phyloP scores from a whole-genome alignment of 768 basidiomycete species.

The Termitomyces sp. region DNA sequence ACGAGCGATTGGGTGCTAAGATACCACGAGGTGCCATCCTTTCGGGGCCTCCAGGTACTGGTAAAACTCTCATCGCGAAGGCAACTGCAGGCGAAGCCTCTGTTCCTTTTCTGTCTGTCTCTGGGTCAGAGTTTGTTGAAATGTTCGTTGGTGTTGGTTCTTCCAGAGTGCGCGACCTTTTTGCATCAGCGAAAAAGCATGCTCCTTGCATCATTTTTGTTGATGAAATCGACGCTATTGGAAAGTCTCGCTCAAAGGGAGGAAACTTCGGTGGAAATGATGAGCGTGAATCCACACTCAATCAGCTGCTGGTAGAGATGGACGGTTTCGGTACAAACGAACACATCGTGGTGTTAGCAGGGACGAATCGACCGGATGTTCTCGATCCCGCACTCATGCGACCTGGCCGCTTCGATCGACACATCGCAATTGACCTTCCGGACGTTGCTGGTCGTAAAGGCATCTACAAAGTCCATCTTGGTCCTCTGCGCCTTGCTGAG shows the following conservation, averaged over 20 bases:
- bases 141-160: conserved; percentile 99
- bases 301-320: conserved; percentile 98
- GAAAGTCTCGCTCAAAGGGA: conserved; percentile 84
- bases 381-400: conserved; percentile 95
- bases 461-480: conserved; percentile 91
- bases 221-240: conserved; percentile 99
- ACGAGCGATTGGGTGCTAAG: conserved; percentile 96
- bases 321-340: conserved; percentile 98
- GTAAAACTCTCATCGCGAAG: conserved; percentile 97
- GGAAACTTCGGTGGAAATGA: conserved; percentile 85
- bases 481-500: conserved; percentile 69
- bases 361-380: conserved; percentile 96
- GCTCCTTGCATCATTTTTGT: conserved; percentile 99
- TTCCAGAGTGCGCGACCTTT: conserved; percentile 94
- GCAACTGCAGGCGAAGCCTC: conserved; percentile 98
- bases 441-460: conserved; percentile 92
- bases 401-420: conserved; percentile 96
- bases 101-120: conserved; percentile 97
- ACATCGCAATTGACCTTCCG: conserved; percentile 92
- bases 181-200: conserved; percentile 95
- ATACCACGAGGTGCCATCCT: conserved; percentile 94
- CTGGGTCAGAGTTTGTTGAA: conserved; percentile 98
- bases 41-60: conserved; percentile 95
- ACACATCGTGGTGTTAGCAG: conserved; percentile 93
- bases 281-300: conserved; percentile 95